Percentiles rank a stretch among this genome's conserved stretches.
These are phyloP conservation scores for Aspergillus indologenus DNA, from an alignment of 495 filamentous ascomycete species.

Conservation along the genomic window DNA sequence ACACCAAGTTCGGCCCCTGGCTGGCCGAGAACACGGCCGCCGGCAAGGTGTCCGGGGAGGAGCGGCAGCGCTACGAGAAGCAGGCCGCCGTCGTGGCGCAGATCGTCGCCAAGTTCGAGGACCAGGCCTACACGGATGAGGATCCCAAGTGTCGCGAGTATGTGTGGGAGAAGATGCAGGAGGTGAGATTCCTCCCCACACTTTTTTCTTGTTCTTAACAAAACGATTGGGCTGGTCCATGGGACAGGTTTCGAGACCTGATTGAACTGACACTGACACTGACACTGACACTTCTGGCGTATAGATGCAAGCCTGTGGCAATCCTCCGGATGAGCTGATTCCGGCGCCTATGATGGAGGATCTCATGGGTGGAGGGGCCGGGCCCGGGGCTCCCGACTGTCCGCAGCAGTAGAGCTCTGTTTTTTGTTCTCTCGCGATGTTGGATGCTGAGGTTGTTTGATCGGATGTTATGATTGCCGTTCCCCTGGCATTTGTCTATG, in stretches of 20 bases:
- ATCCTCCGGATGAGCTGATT: slow-evolving; percentile 84
- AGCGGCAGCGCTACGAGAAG: slow-evolving; percentile 73
- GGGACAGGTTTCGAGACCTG: slow-evolving; percentile 7
- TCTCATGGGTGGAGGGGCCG: slow-evolving; percentile 27
- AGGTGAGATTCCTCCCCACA: slow-evolving; percentile 63
- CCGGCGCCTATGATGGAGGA: slow-evolving; percentile 60
- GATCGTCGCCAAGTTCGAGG: slow-evolving; percentile 87
- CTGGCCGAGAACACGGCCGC: slow-evolving; percentile 69
- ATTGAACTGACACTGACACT: slow-evolving; percentile 8
- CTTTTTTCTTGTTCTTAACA: no score
- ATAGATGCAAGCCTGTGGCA: slow-evolving; percentile 94
- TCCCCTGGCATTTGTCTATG: neutral
- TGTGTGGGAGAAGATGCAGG: slow-evolving; percentile 96
- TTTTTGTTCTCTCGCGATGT: neutral
- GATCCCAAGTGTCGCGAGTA: slow-evolving; percentile 81
- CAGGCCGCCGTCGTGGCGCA: slow-evolving; percentile 80
- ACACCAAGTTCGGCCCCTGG: slow-evolving; percentile 89
- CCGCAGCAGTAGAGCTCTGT: slow-evolving; percentile 35
- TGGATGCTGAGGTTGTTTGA: neutral
- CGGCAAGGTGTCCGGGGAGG: slow-evolving; percentile 58
- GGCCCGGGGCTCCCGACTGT: slow-evolving; percentile 35
- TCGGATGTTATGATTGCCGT: no score
- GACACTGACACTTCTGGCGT: no score
- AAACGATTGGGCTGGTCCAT: no score
- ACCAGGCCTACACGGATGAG: slow-evolving; percentile 70